Percentiles rank a stretch among this genome's conserved stretches.
phyloP scores from a whole-genome alignment of 768 basidiomycete species.

The Panellus pusillus region DNA sequence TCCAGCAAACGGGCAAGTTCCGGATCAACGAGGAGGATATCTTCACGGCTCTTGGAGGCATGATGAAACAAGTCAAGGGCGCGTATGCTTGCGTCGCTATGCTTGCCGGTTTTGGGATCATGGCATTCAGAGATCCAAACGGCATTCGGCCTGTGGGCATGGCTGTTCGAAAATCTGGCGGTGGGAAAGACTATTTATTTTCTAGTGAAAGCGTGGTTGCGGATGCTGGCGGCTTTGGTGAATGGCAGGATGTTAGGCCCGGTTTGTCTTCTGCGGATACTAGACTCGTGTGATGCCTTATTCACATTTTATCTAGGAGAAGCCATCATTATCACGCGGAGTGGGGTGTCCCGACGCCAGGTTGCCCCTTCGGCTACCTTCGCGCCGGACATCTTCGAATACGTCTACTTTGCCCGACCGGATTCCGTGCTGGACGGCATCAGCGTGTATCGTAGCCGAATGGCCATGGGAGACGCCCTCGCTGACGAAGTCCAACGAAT shows the following conservation, averaged over 20 bases:
- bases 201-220: constrained; percentile 96
- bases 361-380: constrained; percentile 72
- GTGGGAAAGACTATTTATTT: constrained; percentile 82
- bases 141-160: constrained; percentile 94
- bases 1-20: constrained; percentile 98
- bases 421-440: constrained; percentile 97
- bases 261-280: constrained; percentile 44
- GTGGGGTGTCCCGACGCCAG: constrained; percentile 70
- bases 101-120: constrained; percentile 97
- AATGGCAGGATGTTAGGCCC: constrained; percentile 93
- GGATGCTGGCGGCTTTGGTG: constrained; percentile 86
- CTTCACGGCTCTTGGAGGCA: constrained; percentile 86
- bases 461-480: constrained; percentile 98
- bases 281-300: not conserved
- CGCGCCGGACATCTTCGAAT: constrained; percentile 98
- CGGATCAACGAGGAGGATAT: constrained; percentile 99
- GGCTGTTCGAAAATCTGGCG: constrained; percentile 60
- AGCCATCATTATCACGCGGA: constrained; percentile 92
- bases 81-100: constrained; percentile 99
- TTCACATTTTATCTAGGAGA: constrained; percentile 58
- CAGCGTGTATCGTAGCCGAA: constrained; percentile 94
- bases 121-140: constrained; percentile 97
- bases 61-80: constrained; percentile 87
- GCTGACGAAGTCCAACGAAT: constrained; percentile 83
- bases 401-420: constrained; percentile 96